Evolutionary conservation across 2,329 filamentous ascomycete species (phyloP).

Genomic region (Hymenoscyphus scutula): DNA sequence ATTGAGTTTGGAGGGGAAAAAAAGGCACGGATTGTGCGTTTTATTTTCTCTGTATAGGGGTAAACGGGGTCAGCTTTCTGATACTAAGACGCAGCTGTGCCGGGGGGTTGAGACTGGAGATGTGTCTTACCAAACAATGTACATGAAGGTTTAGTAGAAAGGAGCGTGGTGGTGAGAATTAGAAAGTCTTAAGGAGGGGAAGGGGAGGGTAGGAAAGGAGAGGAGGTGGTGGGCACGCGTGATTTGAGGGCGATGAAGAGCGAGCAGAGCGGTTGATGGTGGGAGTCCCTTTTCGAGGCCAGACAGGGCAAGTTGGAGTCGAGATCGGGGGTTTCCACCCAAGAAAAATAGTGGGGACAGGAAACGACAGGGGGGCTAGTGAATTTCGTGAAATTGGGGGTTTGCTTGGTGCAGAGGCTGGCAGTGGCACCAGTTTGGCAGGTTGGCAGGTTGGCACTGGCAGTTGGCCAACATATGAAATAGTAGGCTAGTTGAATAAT

Average conservation of each 20-base stretch:
- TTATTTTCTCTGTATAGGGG: slow-evolving; percentile 26
- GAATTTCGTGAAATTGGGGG: too few relatives aligned
- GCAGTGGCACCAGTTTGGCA: too few relatives aligned
- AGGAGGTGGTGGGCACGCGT: background rate
- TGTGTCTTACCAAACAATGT: slow-evolving; percentile 29
- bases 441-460: too few relatives aligned
- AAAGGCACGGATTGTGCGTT: slow-evolving; percentile 30
- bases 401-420: too few relatives aligned
- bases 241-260: background rate
- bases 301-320: background rate
- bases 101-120: background rate
- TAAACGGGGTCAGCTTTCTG: slow-evolving; percentile 14
- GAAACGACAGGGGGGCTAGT: background rate
- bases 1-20: slow-evolving; percentile 10
- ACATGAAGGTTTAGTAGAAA: slow-evolving; percentile 16
- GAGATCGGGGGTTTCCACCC: slow-evolving; percentile 1
- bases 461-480: too few relatives aligned
- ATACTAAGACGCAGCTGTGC: background rate
- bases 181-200: slow-evolving; percentile 19
- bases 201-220: slow-evolving; percentile 11
- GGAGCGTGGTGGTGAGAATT: slow-evolving; percentile 22
- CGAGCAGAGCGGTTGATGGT: background rate
- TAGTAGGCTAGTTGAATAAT: too few relatives aligned
- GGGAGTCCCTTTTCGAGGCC: background rate
- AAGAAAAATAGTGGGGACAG: background rate